Base-by-base conservation (phyloP, 2,329 filamentous ascomycete genomes). In the Capronia coronata region DNA sequence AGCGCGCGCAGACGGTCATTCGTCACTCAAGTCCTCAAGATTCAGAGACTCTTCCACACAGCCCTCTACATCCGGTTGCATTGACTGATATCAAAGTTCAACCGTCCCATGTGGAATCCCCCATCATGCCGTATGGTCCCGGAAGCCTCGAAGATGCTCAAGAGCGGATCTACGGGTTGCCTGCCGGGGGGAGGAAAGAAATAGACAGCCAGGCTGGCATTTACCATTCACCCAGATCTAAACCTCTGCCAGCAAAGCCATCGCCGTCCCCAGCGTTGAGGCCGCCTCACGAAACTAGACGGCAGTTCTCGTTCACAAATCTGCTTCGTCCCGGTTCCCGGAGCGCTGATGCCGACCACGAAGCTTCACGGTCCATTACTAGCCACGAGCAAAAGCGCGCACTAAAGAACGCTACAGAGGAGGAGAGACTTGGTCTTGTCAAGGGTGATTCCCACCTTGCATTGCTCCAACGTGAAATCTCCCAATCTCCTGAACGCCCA, bases 301-400 rank as follows among this genome's bases (percentile, higher is more conserved):
- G 91, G 52, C 87, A 95, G 64, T 98, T 97, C 69, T 94, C 87
- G 14, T 97, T 97, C 74, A 84, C 90, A 57, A 88, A 86, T 58
- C 81, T 95, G 45, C 93, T 96, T 67, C 72, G 73, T 52, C 77
- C 82, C 61, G 57, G 61, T 42, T 59, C 63, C 53, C 63, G 65
- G 50, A 58, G 56, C 16, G 56, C 55, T 13, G 54, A 59, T 39
- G 53, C 47, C 11, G 43, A 52, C 22, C 50, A 47, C 3, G 48
- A 53, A 6, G 19, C 48, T 10, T 53, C 59, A 27, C 52, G 60
- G 44, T 34, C 43, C 39, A 42, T 27, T 59, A 46, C 47, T 32
- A 61, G 51, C 37, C 48, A 55, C 51, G 43, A 56, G 49, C 48
- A 62, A 46, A 55, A 55, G 43, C 58, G 57, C 22, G 59, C 55